A percentile compares a stretch with the other conserved stretches of the same genome.
phyloP scores from a whole-genome alignment of 2,329 filamentous ascomycete species.

The Ophiostoma tasmaniense region DNA sequence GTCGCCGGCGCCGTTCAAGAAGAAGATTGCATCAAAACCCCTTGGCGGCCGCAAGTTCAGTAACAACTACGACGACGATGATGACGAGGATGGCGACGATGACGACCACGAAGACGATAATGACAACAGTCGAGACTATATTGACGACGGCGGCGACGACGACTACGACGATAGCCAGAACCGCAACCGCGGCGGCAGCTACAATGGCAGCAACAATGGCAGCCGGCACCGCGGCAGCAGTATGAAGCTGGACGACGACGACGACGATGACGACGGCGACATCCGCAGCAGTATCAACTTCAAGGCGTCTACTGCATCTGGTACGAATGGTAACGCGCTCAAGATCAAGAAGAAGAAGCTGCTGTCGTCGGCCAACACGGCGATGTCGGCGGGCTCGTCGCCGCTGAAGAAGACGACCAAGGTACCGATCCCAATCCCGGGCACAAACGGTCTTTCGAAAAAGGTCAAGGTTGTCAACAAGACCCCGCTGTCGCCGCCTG shows the following conservation, averaged over 20 bases:
- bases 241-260: conserved; percentile 2
- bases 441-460: conserved; percentile 25
- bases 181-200: neutral
- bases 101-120: conserved; percentile 18
- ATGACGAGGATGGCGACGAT: conserved; percentile 11
- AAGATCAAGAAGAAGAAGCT: conserved; percentile 20
- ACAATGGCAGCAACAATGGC: neutral
- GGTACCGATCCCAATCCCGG: conserved; percentile 31
- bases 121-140: conserved; percentile 18
- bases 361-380: conserved; percentile 29
- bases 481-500: conserved; percentile 39
- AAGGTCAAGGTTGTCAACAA: conserved; percentile 35
- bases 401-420: conserved; percentile 38
- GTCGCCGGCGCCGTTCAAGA: conserved; percentile 33
- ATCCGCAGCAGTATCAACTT: conserved; percentile 15
- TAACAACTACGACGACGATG: conserved; percentile 19
- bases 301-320: conserved; percentile 9
- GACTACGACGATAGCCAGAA: conserved; percentile 6
- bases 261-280: conserved; percentile 11
- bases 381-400: conserved; percentile 15
- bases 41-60: conserved; percentile 39
- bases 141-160: conserved; percentile 7
- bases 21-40: conserved; percentile 44
- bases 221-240: neutral
- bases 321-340: neutral